Percentiles rank a stretch among this genome's conserved stretches.
These are phyloP conservation scores for Apophysomyces variabilis DNA, from an alignment of 371 early-diverging fungal genomes.

Conservation along the genomic window DNA sequence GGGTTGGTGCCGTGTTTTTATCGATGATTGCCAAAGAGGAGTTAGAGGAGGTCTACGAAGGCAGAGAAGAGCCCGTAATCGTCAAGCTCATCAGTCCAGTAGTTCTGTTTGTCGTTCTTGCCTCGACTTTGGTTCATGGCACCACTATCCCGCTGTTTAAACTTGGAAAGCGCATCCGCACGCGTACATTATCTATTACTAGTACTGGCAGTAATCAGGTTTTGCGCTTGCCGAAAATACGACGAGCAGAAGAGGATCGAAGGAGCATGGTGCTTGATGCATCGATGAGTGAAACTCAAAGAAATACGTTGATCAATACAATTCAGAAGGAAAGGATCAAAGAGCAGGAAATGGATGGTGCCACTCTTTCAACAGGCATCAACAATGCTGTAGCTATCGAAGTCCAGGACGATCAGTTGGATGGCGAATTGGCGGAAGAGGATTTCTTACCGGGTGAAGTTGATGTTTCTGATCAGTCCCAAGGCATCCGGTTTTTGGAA, in stretches of 20 bases:
- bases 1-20: conserved; percentile 83
- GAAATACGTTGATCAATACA: conserved; percentile 45
- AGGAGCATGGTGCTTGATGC: conserved; percentile 26
- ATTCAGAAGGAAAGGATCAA: conserved; percentile 26
- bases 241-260: conserved; percentile 5
- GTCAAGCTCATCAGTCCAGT: conserved; percentile 61
- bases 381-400: conserved; percentile 22
- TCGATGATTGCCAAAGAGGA: conserved; percentile 63
- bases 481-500: conserved; percentile 52
- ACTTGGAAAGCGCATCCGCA: conserved; percentile 58
- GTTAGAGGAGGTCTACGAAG: conserved; percentile 41
- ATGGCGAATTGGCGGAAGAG: conserved; percentile 43
- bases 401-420: conserved; percentile 22
- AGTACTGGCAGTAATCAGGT: conserved; percentile 49
- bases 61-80: conserved; percentile 25
- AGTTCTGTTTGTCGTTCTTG: conserved; percentile 74
- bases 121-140: conserved; percentile 83
- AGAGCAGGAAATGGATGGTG: conserved; percentile 10
- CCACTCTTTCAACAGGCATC: not conserved
- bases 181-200: conserved; percentile 52
- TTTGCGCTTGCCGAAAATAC: conserved; percentile 44
- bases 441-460: conserved; percentile 52
- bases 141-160: conserved; percentile 79
- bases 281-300: conserved; percentile 42
- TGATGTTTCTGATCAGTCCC: conserved; percentile 32